Evolutionary conservation across 176 grass and related monocot species (phyloP).

Genomic region (Carex cristatella): DNA sequence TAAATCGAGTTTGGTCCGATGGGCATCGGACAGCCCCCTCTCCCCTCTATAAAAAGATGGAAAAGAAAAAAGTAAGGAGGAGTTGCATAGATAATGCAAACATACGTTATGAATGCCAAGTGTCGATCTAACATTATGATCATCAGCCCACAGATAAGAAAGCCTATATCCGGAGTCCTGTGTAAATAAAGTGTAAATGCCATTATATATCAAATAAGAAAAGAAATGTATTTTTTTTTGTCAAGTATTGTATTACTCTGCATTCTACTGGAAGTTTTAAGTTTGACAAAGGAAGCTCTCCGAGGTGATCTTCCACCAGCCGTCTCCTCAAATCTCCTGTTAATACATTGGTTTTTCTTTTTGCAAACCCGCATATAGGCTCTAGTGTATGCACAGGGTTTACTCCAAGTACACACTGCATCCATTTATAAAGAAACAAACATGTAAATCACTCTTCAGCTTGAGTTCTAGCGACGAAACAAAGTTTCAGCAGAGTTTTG

Average conservation of each 20-base stretch:
- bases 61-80: too few relatives aligned
- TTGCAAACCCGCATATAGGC: background rate
- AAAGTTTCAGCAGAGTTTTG: background rate
- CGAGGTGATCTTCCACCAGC: background rate
- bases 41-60: background rate
- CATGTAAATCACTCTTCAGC: background rate
- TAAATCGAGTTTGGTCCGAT: too few relatives aligned
- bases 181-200: background rate
- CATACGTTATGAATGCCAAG: conserved; percentile 54
- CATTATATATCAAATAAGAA: background rate
- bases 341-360: background rate
- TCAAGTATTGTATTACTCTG: conserved; percentile 27
- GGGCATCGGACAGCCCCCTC: too few relatives aligned
- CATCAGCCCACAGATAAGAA: conserved; percentile 48
- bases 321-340: background rate
- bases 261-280: conserved; percentile 20
- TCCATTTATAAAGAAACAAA: conserved; percentile 7
- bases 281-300: background rate
- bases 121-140: conserved; percentile 37
- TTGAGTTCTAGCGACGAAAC: background rate
- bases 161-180: conserved; percentile 42
- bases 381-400: conserved; percentile 25
- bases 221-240: background rate
- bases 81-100: background rate
- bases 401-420: conserved; percentile 1